Base-by-base conservation (phyloP, 306 rosid genomes). In the Cicer pinnatifidum region DNA sequence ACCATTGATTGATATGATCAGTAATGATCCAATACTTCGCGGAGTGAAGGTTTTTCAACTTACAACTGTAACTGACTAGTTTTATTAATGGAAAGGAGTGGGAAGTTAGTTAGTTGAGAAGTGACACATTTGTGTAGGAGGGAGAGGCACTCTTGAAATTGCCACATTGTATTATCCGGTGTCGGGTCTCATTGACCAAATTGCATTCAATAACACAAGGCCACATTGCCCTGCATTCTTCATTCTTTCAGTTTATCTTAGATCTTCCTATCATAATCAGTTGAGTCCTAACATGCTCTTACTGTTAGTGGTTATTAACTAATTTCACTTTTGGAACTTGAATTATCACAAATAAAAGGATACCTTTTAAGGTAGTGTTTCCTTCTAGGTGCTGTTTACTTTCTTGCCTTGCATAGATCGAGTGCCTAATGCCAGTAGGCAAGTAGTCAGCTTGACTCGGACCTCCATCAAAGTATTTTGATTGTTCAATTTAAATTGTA, bases 1-100 rank as follows among this genome's bases (percentile, higher is more conserved):
- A 46, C 99, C 99, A 40, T 86, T 94, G 83, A 70, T 94, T 73
- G 92, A 91, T 82, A 67, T 89, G 95, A 89, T 94, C 73, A 94
- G 99, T 78, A 94, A 83, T 1, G 99, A 94, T 82, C 92, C 97
- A 71, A 80, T 91, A 78, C 91, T 94, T 75, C 85, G 78, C 7
- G 90, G 91, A 86, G 97, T 87, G 82, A 91, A 94, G 97, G 99
- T 94, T 74, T 75, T 71, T 62, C 67, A 53, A 79, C 75, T 82
- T 75, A 28, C 56, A 28, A 28, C 35, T 28, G 35, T 28, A 28
- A 28, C 35, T 28, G 35, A 28, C 35, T 28, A 28, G 35, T 28
- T 28, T 28, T 28, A 28, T 28, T 3, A 28, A 28, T 28, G 35
- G 35, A 28, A 28, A 28, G 35, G 35, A 28, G 35, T 28, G 35